A percentile compares a stretch with the other conserved stretches of the same genome.
Evolutionary conservation across 1,284 basidiomycete genomes (phyloP).

Genomic region (Malassezia sympodialis): DNA sequence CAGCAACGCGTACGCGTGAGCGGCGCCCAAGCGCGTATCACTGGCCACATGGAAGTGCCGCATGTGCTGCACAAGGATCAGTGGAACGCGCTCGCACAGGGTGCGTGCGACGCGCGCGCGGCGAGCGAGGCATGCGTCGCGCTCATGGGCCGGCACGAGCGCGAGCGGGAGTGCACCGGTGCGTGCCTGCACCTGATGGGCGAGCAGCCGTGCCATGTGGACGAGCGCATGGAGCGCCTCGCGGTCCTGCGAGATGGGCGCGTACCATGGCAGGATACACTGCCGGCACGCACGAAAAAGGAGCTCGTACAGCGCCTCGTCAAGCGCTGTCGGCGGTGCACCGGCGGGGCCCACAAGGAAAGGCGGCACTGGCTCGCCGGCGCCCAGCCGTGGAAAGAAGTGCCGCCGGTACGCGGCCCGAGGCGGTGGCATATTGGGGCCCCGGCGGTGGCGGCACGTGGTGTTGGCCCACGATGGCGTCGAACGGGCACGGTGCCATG

Average conservation of each 20-base stretch:
- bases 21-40: not conserved
- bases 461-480: not conserved
- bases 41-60: not conserved
- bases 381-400: not conserved
- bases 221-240: not conserved
- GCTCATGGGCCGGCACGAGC: not conserved
- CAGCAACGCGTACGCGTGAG: not conserved
- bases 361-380: not conserved
- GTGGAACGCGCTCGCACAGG: not conserved
- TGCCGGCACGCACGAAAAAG: not conserved
- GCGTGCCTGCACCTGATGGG: not conserved
- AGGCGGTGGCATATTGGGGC: not conserved
- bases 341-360: not conserved
- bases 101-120: not conserved
- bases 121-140: not conserved
- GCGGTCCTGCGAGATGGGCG: constrained; percentile 1
- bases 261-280: constrained; percentile 1
- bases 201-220: not conserved
- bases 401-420: not conserved
- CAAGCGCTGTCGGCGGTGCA: not conserved
- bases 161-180: not conserved
- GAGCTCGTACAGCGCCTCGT: not conserved
- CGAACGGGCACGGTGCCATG: constrained; percentile 22
- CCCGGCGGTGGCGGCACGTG: not conserved
- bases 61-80: not conserved